Conservation (phyloP, 805 yeast genomes). For the Yarrowia deformans region DNA sequence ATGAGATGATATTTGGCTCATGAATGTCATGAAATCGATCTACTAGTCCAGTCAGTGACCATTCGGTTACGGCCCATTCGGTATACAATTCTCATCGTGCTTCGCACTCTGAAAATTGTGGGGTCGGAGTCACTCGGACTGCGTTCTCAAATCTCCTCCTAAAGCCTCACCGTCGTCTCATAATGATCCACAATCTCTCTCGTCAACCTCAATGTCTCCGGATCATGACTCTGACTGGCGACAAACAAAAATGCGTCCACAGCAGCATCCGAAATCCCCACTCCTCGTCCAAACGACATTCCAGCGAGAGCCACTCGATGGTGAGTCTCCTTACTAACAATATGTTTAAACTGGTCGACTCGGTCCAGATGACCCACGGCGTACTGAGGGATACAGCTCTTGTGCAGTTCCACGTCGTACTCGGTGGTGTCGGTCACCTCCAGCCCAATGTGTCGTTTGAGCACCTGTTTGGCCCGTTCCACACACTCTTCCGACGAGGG, state of each 20-base stretch:
- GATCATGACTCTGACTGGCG: slow-evolving; percentile 48
- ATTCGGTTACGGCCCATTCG: too few species aligned
- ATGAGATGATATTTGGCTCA: too few species aligned
- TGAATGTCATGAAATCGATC: too few species aligned
- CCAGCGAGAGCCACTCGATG: slow-evolving; percentile 71
- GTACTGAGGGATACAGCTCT: slow-evolving; percentile 80
- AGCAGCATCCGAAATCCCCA: slow-evolving; percentile 90
- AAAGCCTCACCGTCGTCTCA: slow-evolving; percentile 47
- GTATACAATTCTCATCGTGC: background rate
- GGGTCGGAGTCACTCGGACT: background rate
- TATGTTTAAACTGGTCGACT: slow-evolving; percentile 51
- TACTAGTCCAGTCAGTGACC: too few species aligned
- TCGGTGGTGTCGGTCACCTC: slow-evolving; percentile 47
- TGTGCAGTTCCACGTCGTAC: slow-evolving; percentile 54
- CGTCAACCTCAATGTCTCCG: slow-evolving; percentile 48
- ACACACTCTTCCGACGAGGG: slow-evolving; percentile 46
- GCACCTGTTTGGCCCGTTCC: slow-evolving; percentile 51
- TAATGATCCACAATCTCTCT: slow-evolving; percentile 45
- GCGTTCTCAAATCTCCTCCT: slow-evolving; percentile 13
- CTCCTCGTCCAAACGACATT: slow-evolving; percentile 77
- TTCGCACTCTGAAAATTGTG: background rate
- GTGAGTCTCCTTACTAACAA: slow-evolving; percentile 51
- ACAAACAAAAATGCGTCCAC: slow-evolving; percentile 69
- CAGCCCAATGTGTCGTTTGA: slow-evolving; percentile 54
- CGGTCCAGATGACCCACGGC: slow-evolving; percentile 68